Percentiles rank a stretch among this genome's conserved stretches.
These are phyloP conservation scores for Euphrasia confusa DNA, from an alignment of 257 asterid genomes.

Conservation along the genomic window DNA sequence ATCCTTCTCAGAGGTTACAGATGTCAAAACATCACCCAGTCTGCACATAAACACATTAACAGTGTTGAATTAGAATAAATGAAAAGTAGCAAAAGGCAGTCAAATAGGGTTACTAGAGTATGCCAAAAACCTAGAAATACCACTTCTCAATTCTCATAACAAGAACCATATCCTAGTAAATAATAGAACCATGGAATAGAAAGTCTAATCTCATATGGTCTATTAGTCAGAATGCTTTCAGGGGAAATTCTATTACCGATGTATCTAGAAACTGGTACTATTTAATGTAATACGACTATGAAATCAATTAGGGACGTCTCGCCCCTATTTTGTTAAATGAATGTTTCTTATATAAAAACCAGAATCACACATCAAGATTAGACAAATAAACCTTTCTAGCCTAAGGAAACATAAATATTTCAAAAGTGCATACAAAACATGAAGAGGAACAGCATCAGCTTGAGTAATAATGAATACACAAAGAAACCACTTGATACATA, in stretches of 20 bases:
- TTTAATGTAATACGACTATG: no score
- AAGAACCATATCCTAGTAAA: not conserved
- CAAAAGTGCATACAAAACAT: constrained; percentile 6
- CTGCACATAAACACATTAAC: constrained; percentile 50
- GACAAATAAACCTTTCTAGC: constrained; percentile 4
- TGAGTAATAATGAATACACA: constrained; percentile 12
- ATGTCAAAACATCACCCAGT: constrained; percentile 94
- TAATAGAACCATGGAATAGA: constrained; percentile 8
- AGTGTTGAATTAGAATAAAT: constrained; percentile 17
- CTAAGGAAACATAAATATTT: constrained; percentile 7
- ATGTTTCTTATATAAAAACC: no score
- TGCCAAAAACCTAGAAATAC: constrained; percentile 1
- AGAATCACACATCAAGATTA: constrained; percentile 6
- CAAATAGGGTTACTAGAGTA: constrained; percentile 23
- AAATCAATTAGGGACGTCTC: no score
- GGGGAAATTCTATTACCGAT: no score
- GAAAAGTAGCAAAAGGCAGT: constrained; percentile 18
- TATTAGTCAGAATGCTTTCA: no score
- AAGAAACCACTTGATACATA: constrained; percentile 9
- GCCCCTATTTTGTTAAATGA: no score
- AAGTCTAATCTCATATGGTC: not conserved
- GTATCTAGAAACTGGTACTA: no score
- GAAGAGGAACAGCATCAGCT: constrained; percentile 14
- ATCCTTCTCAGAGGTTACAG: constrained; percentile 78
- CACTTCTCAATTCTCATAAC: constrained; percentile 8